Evolutionary conservation across 2,329 filamentous ascomycete species (phyloP), one percentile per base, ranked within the genome.

Genomic region (Knoxdaviesia capensis): DNA sequence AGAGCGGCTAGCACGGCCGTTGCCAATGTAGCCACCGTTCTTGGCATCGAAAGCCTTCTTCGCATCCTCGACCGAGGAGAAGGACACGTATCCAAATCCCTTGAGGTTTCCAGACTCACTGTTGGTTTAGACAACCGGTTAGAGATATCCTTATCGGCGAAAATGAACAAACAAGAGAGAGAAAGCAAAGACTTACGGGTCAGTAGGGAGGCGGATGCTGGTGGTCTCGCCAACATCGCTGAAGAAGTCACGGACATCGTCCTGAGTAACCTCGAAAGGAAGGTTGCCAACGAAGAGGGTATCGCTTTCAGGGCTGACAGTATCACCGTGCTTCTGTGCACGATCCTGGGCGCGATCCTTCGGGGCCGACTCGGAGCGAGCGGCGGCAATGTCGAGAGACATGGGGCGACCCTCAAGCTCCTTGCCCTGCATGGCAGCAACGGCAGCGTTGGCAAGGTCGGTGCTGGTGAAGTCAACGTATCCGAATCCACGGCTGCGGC

Each of bases 201-300:
- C 84, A 45, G 87, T 94, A 41, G 87, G 87, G 47, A 94, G 77
- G 55, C 86, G 81, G 53, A 94, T 75, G 56, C 82, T 81, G 54
- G 79, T 73, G 56, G 90, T 74, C 56, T 66, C 69, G 49, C 75
- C 74, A 52, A 77, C 70, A 51, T 80, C 71, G 52, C 66, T 65
- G 66, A 94, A 94, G 58, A 80, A 76, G 51, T 79, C 73, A 47
- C 68, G 69, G 51, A 94, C 69, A 49, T 67, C 63, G 43, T 87
- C 80, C 65, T 92, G 81, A 53, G 80, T 76, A 53, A 78, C 76
- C 49, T 83, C 76, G 63, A 92, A 94, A 41, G 82, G 77, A 50
- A 94, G 66, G 69, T 94, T 94, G 53, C 86, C 87, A 50, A 94
- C 76, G 62, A 90, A 94, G 46, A 94, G 71, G 36, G 87, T 94